These are phyloP conservation scores for Angomonas ambiguus DNA, from an alignment of 208 protist genomes.

Conservation along the genomic window DNA sequence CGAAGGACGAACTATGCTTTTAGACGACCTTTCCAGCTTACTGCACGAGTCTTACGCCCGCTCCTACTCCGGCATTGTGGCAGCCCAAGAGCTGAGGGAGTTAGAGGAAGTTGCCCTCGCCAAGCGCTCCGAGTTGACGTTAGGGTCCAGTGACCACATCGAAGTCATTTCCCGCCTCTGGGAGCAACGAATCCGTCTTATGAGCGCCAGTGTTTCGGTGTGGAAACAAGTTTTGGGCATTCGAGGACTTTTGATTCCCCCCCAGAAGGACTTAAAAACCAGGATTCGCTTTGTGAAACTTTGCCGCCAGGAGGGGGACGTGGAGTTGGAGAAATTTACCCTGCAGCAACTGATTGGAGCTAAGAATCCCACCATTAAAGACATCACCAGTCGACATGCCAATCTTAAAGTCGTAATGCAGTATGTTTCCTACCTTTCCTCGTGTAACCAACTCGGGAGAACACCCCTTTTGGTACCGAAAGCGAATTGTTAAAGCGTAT, in stretches of 20 bases:
- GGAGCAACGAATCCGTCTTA: slow-evolving; percentile 89
- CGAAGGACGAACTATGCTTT: slow-evolving; percentile 57
- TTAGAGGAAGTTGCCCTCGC: slow-evolving; percentile 97
- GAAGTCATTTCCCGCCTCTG: slow-evolving; percentile 87
- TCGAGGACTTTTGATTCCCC: slow-evolving; percentile 89
- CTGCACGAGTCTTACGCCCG: slow-evolving; percentile 84
- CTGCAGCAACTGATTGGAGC: slow-evolving; percentile 67
- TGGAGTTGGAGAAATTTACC: slow-evolving; percentile 73
- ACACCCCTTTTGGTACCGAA: slow-evolving; percentile 61
- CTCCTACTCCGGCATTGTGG: slow-evolving; percentile 93
- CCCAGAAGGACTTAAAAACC: slow-evolving; percentile 89
- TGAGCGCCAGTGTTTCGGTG: slow-evolving; percentile 88
- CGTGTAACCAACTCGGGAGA: slow-evolving; percentile 52
- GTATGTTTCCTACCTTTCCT: slow-evolving; percentile 76
- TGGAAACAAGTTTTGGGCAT: slow-evolving; percentile 97
- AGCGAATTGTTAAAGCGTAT: slow-evolving; percentile 75
- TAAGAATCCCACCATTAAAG: slow-evolving; percentile 53
- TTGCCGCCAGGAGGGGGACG: slow-evolving; percentile 79
- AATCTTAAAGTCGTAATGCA: slow-evolving; percentile 84
- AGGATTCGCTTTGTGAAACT: slow-evolving; percentile 97
- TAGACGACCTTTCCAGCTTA: slow-evolving; percentile 68
- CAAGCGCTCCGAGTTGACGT: slow-evolving; percentile 42
- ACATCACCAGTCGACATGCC: slow-evolving; percentile 55
- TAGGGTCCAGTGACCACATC: slow-evolving; percentile 58
- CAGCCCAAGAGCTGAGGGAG: slow-evolving; percentile 97